phyloP scores from a whole-genome alignment of 1,284 basidiomycete species.

The Flammula alnicola region DNA sequence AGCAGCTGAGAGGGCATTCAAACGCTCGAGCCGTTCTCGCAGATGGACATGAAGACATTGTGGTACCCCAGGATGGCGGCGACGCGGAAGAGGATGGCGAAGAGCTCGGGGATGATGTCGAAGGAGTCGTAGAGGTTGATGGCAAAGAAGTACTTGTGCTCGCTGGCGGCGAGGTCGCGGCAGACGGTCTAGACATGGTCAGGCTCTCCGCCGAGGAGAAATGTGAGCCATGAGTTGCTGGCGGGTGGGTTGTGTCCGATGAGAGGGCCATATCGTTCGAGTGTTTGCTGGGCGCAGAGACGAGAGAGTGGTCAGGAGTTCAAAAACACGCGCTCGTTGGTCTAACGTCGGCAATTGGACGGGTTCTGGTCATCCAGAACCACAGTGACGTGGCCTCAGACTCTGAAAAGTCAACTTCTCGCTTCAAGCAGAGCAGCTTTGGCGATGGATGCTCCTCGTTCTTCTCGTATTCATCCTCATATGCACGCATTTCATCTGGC shows the following conservation, averaged over 20 bases:
- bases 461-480: constrained; percentile 62
- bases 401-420: constrained; percentile 53
- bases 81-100: constrained; percentile 92
- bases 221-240: constrained; percentile 65
- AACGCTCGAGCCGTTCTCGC: constrained; percentile 96
- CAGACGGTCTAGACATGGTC: constrained; percentile 41
- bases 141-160: constrained; percentile 97
- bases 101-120: constrained; percentile 94
- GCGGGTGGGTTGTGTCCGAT: constrained; percentile 75
- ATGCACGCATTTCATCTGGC: constrained; percentile 64
- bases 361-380: constrained; percentile 50
- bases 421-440: constrained; percentile 58
- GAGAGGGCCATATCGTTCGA: constrained; percentile 82
- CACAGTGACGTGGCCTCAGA: constrained; percentile 49
- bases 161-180: constrained; percentile 51
- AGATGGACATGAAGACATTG: constrained; percentile 96
- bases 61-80: constrained; percentile 91
- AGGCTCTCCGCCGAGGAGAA: constrained; percentile 53
- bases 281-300: constrained; percentile 83
- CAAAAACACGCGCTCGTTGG: constrained; percentile 84
- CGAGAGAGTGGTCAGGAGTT: constrained; percentile 83
- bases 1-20: too few species aligned
- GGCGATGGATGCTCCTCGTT: constrained; percentile 68
- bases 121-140: constrained; percentile 99
- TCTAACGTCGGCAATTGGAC: constrained; percentile 73